These are phyloP conservation scores for Nothophaeocryptopus gaeumannii DNA, from an alignment of 2,329 filamentous ascomycete species.

Conservation along the genomic window DNA sequence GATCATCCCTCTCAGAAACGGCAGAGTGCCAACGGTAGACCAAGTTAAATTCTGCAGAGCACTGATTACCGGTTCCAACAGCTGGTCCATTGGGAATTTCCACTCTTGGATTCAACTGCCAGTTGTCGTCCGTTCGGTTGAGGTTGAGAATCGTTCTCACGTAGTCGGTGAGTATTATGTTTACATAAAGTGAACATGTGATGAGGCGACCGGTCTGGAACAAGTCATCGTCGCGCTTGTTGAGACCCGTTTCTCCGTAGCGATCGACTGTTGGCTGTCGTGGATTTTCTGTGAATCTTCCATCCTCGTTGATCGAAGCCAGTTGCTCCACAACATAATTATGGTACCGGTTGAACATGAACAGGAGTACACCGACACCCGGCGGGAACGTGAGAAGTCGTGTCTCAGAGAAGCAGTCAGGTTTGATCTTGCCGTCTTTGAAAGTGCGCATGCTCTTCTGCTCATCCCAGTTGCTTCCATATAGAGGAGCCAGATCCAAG, in stretches of 20 bases:
- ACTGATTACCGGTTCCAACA: constrained; percentile 50
- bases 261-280: constrained; percentile 38
- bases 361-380: constrained; percentile 64
- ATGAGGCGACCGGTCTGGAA: constrained; percentile 54
- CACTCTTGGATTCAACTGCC: constrained; percentile 45
- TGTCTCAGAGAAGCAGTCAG: constrained; percentile 66
- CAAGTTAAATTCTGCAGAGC: constrained; percentile 54
- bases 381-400: constrained; percentile 65
- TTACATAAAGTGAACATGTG: constrained; percentile 53
- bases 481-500: constrained; percentile 69
- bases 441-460: constrained; percentile 64
- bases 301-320: constrained; percentile 79
- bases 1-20: constrained; percentile 45
- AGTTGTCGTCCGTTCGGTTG: constrained; percentile 43
- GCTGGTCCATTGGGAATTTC: constrained; percentile 39
- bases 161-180: constrained; percentile 54
- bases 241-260: constrained; percentile 33
- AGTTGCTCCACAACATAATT: constrained; percentile 80
- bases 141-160: constrained; percentile 53
- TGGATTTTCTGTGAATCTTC: constrained; percentile 71
- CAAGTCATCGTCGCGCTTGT: constrained; percentile 46
- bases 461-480: constrained; percentile 66
- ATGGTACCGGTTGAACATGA: constrained; percentile 74
- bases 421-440: constrained; percentile 66
- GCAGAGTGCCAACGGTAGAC: constrained; percentile 52